These are phyloP conservation scores for Trichosanthes cucumerina DNA, from an alignment of 306 rosid genomes.

Conservation along the genomic window DNA sequence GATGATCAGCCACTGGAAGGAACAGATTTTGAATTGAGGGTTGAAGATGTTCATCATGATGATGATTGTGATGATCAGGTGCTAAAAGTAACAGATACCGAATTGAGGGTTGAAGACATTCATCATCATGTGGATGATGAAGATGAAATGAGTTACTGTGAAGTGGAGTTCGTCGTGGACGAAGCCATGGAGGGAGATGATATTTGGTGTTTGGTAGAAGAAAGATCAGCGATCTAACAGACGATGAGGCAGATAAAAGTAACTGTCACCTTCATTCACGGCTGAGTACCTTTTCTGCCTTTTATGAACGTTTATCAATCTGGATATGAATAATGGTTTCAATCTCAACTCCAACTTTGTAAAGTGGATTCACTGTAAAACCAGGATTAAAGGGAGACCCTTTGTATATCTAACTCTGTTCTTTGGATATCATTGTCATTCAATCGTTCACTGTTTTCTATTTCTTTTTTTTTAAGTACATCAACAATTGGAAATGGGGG, in stretches of 20 bases:
- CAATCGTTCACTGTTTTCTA: background rate
- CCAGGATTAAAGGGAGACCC: background rate
- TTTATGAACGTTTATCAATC: background rate
- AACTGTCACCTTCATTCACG: background rate
- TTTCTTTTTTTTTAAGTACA: too few species aligned
- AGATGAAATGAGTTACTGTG: slow-evolving; percentile 23
- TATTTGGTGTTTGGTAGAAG: slow-evolving; percentile 46
- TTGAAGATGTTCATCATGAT: slow-evolving; percentile 4
- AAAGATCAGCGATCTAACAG: background rate
- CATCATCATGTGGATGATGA: slow-evolving; percentile 6
- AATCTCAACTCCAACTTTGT: background rate
- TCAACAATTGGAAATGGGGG: too few species aligned
- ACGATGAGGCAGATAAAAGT: background rate
- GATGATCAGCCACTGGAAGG: background rate
- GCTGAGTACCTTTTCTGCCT: background rate
- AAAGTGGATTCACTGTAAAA: background rate
- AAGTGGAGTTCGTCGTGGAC: slow-evolving; percentile 23
- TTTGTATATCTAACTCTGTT: background rate
- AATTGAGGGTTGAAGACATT: background rate
- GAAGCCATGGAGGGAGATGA: slow-evolving; percentile 33
- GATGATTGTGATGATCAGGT: background rate
- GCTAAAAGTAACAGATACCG: background rate
- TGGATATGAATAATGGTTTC: slow-evolving; percentile 1
- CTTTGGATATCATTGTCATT: background rate
- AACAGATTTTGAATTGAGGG: background rate